Base-by-base conservation (phyloP, 148 eudicot genomes). In the Camellia lanceoleosa region DNA sequence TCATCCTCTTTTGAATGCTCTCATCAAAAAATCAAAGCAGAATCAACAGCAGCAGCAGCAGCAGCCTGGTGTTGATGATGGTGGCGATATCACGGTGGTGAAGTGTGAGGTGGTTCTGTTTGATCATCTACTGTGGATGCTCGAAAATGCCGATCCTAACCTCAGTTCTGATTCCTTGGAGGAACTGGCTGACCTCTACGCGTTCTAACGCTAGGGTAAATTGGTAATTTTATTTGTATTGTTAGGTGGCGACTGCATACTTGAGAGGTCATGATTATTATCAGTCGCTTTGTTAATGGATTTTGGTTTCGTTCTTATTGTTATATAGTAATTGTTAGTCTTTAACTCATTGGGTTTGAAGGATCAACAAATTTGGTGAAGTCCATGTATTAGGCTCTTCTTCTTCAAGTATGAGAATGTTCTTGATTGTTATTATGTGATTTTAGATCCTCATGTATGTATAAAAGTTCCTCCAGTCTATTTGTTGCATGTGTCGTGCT, bases 81-180 rank as follows among this genome's bases (percentile, higher is more conserved):
- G 47, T 55, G 46, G 55, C 47, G 12, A 13, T 42, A 19, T 13
- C 13, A 23, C 81, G 0, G 91, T 94, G 68, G 91, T 94, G 68
- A 88, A 87, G 59, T 94, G 98, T 82, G 98, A 94, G 84, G 98
- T 94, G 14, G 96, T 94, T 2, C 85, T 94, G 51, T 94, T 94
- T 60, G 93, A 94, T 58, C 98, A 94, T 51, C 87, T 94, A 55
- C 46, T 94, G 64, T 94, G 96, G 98, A 89, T 94, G 98, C 93
- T 94, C 7, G 92, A 94, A 52, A 90, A 91, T 87, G 94, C 86
- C 1, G 94, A 92, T 80, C 88, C 87, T 3, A 81, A 80, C 46
- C 86, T 86, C n/a, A 80, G 46, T 19, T 72, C 85, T 1, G 96
- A 90, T 68, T 89, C 94, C 23, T 71, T 91, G 62, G 90, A 89